Percentiles rank a stretch among this genome's conserved stretches.
phyloP scores from a whole-genome alignment of 306 rosid genomes.

The Prunus mira region DNA sequence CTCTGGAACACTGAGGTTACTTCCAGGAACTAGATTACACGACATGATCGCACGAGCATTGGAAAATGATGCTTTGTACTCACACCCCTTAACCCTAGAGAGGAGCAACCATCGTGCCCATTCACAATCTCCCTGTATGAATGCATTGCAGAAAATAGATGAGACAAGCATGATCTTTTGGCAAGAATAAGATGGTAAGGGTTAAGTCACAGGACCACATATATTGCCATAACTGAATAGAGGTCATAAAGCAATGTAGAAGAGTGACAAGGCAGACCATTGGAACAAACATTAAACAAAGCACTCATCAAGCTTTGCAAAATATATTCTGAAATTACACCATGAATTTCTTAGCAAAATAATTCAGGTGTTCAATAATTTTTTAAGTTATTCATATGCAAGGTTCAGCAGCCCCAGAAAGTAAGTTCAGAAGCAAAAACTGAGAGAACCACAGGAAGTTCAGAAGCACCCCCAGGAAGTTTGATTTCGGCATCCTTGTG shows the following conservation, averaged over 20 bases:
- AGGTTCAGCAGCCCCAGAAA: no score
- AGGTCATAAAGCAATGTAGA: background rate
- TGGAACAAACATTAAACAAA: background rate
- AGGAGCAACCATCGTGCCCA: conserved; percentile 95
- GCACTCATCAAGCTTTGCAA: background rate
- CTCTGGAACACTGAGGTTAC: conserved; percentile 60
- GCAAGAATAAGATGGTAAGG: background rate
- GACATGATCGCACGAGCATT: conserved; percentile 78
- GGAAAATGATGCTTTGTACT: conserved; percentile 82
- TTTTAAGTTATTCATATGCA: no score
- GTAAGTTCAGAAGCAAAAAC: background rate
- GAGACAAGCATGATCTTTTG: conserved; percentile 14
- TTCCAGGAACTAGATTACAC: conserved; percentile 51
- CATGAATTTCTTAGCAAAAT: background rate
- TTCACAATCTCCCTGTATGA: conserved; percentile 73
- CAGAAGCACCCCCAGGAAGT: background rate
- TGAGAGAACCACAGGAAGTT: background rate
- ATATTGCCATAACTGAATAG: background rate
- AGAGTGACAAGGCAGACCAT: background rate
- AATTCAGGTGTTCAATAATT: no score
- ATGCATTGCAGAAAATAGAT: conserved; percentile 32
- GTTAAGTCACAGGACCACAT: background rate
- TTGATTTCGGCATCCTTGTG: background rate
- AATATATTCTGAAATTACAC: background rate
- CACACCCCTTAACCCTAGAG: conserved; percentile 75